A percentile compares a stretch with the other conserved stretches of the same genome.
Evolutionary conservation across 2,329 filamentous ascomycete genomes (phyloP).

Genomic region (Sclerotiophoma versabilis): DNA sequence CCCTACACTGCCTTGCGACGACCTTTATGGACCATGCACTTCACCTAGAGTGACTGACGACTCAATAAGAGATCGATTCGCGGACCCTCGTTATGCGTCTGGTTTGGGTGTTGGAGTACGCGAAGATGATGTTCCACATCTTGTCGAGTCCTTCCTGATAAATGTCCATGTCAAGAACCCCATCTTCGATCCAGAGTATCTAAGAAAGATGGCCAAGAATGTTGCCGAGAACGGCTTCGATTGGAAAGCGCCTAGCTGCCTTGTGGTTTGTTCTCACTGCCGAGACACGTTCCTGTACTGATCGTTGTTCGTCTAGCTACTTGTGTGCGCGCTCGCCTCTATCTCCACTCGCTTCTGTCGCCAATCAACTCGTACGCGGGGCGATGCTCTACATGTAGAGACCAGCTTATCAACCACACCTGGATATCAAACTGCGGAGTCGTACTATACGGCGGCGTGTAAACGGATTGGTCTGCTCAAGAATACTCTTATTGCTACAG

Average conservation of each 20-base stretch:
- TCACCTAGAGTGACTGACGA: constrained; percentile 10
- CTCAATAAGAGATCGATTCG: constrained; percentile 3
- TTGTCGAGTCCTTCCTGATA: constrained; percentile 38
- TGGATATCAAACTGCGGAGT: constrained; percentile 28
- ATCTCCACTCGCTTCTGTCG: constrained; percentile 38
- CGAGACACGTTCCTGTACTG: background rate
- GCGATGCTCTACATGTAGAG: background rate
- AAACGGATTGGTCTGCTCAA: constrained; percentile 42
- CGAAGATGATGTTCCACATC: constrained; percentile 35
- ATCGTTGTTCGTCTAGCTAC: constrained; percentile 25
- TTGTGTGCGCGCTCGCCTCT: constrained; percentile 42
- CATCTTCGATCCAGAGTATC: constrained; percentile 36
- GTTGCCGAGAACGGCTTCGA: constrained; percentile 35
- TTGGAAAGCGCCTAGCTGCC: constrained; percentile 40
- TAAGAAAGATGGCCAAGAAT: constrained; percentile 29
- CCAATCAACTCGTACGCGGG: constrained; percentile 17
- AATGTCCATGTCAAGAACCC: constrained; percentile 48
- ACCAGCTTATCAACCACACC: constrained; percentile 21
- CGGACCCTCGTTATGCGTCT: background rate
- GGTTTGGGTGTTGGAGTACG: constrained; percentile 24
- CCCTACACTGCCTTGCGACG: constrained; percentile 9
- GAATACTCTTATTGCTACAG: constrained; percentile 36
- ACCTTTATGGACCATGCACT: background rate
- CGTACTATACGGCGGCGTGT: constrained; percentile 42
- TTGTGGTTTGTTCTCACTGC: constrained; percentile 32